Conservation (phyloP, 2,329 filamentous ascomycete genomes). For the Salinomyces thailandicus region DNA sequence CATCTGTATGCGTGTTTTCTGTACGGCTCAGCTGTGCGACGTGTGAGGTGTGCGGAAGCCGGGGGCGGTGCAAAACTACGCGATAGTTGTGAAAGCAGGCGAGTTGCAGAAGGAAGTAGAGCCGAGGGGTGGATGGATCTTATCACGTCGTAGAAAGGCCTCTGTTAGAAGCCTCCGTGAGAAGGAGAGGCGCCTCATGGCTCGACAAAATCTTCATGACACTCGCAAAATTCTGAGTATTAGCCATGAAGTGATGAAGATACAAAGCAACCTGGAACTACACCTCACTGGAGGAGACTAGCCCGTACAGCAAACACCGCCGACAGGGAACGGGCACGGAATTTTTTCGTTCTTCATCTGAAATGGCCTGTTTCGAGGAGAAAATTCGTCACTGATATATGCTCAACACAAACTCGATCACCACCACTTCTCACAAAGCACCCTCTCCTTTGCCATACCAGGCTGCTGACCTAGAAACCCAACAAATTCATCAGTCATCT, state of each 20-base stretch:
- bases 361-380: too few relatives aligned
- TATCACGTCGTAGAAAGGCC: too few relatives aligned
- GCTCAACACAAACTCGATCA: slow-evolving; percentile 19
- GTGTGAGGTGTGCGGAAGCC: too few relatives aligned
- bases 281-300: slow-evolving; percentile 14
- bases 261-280: slow-evolving; percentile 14
- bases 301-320: slow-evolving; percentile 16
- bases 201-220: slow-evolving; percentile 13
- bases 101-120: neutral
- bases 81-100: too few relatives aligned
- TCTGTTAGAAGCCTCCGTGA: too few relatives aligned
- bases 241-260: slow-evolving; percentile 14
- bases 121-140: too few relatives aligned
- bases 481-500: slow-evolving; percentile 40
- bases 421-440: slow-evolving; percentile 45
- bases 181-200: too few relatives aligned
- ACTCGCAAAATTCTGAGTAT: slow-evolving; percentile 9
- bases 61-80: too few relatives aligned
- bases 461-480: slow-evolving; percentile 29
- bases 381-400: neutral
- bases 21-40: neutral
- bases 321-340: too few relatives aligned
- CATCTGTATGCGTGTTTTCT: neutral
- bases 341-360: too few relatives aligned
- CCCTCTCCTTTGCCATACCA: slow-evolving; percentile 29